phyloP scores from a whole-genome alignment of 2,329 filamentous ascomycete genomes.

The Aspergillus sp. region DNA sequence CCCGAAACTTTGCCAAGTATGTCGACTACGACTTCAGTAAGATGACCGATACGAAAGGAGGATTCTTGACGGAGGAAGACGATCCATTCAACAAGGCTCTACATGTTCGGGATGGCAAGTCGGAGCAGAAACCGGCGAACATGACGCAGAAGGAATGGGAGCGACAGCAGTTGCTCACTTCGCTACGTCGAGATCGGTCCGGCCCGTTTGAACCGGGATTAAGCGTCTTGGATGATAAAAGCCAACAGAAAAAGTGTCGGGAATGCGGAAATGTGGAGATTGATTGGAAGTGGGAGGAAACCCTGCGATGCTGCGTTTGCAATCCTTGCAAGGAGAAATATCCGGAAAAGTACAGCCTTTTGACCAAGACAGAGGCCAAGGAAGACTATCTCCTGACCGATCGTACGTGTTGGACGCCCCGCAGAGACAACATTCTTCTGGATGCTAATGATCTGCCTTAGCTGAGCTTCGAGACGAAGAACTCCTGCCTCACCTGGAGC shows the following conservation, averaged over 20 bases:
- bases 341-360: slow-evolving; percentile 88
- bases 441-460: slow-evolving; percentile 29
- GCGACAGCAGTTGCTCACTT: slow-evolving; percentile 69
- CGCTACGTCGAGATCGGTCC: slow-evolving; percentile 67
- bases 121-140: too few species aligned
- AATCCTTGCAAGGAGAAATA: slow-evolving; percentile 55
- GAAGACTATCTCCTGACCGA: slow-evolving; percentile 96
- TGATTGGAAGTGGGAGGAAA: slow-evolving; percentile 91
- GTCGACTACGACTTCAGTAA: slow-evolving; percentile 98
- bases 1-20: slow-evolving; percentile 85
- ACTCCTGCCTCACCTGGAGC: slow-evolving; percentile 79
- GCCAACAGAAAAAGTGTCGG: slow-evolving; percentile 69
- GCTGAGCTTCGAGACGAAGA: slow-evolving; percentile 88
- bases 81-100: slow-evolving; percentile 85
- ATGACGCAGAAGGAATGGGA: slow-evolving; percentile 87
- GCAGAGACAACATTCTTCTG: not conserved
- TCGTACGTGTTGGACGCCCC: slow-evolving; percentile 52
- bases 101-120: slow-evolving; percentile 51
- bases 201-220: slow-evolving; percentile 88
- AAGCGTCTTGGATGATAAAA: slow-evolving; percentile 62
- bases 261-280: slow-evolving; percentile 85
- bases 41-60: slow-evolving; percentile 97
- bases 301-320: slow-evolving; percentile 75
- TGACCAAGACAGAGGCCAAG: slow-evolving; percentile 94
- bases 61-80: slow-evolving; percentile 86